Percentiles rank a stretch among this genome's conserved stretches.
phyloP scores from a whole-genome alignment of 2,329 filamentous ascomycete species.

The Nigrospora sphaerica region DNA sequence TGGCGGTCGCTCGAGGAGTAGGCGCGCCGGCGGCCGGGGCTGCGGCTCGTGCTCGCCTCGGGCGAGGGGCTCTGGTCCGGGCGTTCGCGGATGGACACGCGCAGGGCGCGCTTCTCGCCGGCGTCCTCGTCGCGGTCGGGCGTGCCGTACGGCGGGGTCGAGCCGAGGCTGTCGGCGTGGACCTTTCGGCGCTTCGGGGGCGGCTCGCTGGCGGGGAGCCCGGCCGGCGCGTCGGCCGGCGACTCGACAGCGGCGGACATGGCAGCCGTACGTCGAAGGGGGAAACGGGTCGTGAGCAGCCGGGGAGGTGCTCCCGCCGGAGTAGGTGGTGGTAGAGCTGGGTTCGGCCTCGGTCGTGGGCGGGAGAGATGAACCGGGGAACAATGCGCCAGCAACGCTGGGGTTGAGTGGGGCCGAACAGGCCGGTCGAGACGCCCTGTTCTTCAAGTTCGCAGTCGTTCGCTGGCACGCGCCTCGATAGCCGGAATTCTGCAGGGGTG shows the following conservation, averaged over 20 bases:
- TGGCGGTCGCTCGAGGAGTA: slow-evolving; percentile 20
- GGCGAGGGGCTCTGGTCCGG: slow-evolving; percentile 13
- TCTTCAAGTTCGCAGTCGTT: too few species aligned
- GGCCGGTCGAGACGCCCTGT: too few species aligned
- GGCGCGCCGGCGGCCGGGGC: slow-evolving; percentile 12
- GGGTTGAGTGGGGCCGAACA: too few species aligned
- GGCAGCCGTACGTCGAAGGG: too few species aligned
- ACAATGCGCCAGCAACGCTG: too few species aligned
- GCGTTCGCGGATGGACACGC: slow-evolving; percentile 21
- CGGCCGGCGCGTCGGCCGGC: background rate
- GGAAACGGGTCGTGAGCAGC: too few species aligned
- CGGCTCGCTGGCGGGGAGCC: slow-evolving; percentile 13
- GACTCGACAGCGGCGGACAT: background rate
- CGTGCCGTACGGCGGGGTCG: slow-evolving; percentile 33
- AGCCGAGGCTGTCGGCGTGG: slow-evolving; percentile 29
- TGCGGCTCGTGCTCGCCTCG: slow-evolving; percentile 13
- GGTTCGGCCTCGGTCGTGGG: too few species aligned
- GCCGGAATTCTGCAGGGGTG: too few species aligned
- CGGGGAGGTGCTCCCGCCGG: too few species aligned
- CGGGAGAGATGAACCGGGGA: too few species aligned
- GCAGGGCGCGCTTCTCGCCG: slow-evolving; percentile 10
- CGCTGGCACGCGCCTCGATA: too few species aligned
- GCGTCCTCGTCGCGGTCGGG: slow-evolving; percentile 28
- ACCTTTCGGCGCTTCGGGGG: slow-evolving; percentile 34
- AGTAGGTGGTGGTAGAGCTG: too few species aligned